These are phyloP conservation scores for Cercospora sojina DNA, from an alignment of 2,329 filamentous ascomycete species.

Conservation along the genomic window DNA sequence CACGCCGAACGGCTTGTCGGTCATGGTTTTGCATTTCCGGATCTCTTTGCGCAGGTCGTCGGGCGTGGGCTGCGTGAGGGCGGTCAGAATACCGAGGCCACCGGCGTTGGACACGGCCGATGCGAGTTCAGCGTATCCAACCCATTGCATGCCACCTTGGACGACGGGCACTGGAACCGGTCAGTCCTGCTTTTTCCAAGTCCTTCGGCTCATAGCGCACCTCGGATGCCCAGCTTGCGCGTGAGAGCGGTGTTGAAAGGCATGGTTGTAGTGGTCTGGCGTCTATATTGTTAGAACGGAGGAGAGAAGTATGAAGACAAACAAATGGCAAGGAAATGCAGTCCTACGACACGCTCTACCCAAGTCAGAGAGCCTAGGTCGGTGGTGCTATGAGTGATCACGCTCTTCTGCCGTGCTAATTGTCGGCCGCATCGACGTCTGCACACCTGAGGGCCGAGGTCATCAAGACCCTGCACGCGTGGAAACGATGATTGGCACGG, in stretches of 20 bases:
- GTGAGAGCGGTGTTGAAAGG: constrained; percentile 65
- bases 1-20: constrained; percentile 78
- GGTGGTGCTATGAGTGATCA: constrained; percentile 7
- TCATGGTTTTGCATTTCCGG: constrained; percentile 77
- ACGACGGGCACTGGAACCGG: constrained; percentile 69
- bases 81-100: constrained; percentile 78
- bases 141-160: constrained; percentile 85
- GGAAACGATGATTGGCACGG: constrained; percentile 2
- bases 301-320: not conserved
- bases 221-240: constrained; percentile 58
- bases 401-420: constrained; percentile 9
- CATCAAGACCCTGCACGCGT: constrained; percentile 4
- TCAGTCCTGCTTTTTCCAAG: constrained; percentile 10
- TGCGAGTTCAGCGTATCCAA: constrained; percentile 76
- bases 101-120: constrained; percentile 77
- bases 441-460: constrained; percentile 14
- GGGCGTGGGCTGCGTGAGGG: constrained; percentile 87
- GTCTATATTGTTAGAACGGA: not conserved
- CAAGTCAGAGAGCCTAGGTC: constrained; percentile 5
- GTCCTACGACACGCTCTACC: constrained; percentile 3
- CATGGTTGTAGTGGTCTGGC: constrained; percentile 44
- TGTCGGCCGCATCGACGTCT: not conserved
- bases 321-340: not conserved
- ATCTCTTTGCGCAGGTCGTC: constrained; percentile 94
- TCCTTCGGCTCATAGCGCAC: constrained; percentile 28